These are phyloP conservation scores for Aplosporella prunicola DNA, from an alignment of 2,329 filamentous ascomycete species.

Conservation along the genomic window DNA sequence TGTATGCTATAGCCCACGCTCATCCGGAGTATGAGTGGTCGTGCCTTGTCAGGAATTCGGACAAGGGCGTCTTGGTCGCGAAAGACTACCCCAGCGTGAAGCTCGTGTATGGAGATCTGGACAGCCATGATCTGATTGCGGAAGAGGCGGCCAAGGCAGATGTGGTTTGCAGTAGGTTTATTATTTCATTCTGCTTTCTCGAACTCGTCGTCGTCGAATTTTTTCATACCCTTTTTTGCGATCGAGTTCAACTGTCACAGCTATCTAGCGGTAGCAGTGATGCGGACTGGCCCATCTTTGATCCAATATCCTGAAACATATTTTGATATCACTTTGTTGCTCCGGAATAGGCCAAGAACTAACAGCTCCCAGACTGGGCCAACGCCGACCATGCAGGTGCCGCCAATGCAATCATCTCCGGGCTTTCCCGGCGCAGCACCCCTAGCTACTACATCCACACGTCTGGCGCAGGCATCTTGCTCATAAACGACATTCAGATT, in stretches of 20 bases:
- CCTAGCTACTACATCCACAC: conserved; percentile 45
- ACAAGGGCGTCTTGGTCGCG: conserved; percentile 39
- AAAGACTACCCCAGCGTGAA: conserved; percentile 38
- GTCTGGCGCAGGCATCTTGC: conserved; percentile 48
- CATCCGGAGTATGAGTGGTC: conserved; percentile 43
- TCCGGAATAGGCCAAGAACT: too few relatives aligned
- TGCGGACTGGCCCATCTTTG: too few relatives aligned
- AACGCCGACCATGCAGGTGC: conserved; percentile 22
- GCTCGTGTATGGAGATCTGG: conserved; percentile 44
- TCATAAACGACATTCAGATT: conserved; percentile 37
- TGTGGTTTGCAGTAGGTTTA: conserved; percentile 31
- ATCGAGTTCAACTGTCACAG: neutral
- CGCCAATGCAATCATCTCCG: conserved; percentile 40
- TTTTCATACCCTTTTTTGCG: neutral
- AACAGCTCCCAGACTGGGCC: conserved; percentile 20
- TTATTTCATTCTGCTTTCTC: neutral
- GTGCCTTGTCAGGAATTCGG: conserved; percentile 40
- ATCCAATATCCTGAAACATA: too few relatives aligned
- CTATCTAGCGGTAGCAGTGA: too few relatives aligned
- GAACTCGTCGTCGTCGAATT: neutral
- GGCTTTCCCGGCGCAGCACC: conserved; percentile 39
- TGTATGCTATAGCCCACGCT: conserved; percentile 34
- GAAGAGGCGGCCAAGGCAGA: conserved; percentile 39
- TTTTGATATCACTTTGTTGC: too few relatives aligned
- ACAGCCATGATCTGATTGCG: conserved; percentile 35